Percentiles rank a stretch among this genome's conserved stretches.
Conservation (phyloP, 192 early-diverging fungal species). For the Linnemannia exigua region DNA sequence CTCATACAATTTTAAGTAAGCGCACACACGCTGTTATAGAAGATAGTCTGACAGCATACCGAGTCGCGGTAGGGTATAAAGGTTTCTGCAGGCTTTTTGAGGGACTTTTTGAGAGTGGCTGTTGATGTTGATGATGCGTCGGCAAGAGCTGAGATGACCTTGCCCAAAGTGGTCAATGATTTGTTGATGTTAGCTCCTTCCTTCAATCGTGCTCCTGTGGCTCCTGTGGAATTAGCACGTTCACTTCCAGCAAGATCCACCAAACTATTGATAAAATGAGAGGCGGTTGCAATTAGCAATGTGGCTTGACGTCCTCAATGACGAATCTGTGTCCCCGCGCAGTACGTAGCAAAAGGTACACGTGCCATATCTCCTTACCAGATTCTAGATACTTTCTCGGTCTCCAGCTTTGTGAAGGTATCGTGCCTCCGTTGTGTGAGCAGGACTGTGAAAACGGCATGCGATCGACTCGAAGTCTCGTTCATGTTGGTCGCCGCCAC, state of each 20-base stretch:
- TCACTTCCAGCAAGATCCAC: slow-evolving; percentile 97
- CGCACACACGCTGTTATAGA: neutral
- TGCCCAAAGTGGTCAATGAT: slow-evolving; percentile 91
- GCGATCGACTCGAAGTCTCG: slow-evolving; percentile 89
- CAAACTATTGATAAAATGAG: slow-evolving; percentile 62
- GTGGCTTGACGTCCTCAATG: neutral
- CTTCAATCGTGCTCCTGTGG: slow-evolving; percentile 85
- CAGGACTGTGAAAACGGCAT: slow-evolving; percentile 86
- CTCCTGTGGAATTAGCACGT: slow-evolving; percentile 88
- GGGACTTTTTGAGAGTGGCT: slow-evolving; percentile 43
- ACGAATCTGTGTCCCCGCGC: neutral
- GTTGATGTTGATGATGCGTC: slow-evolving; percentile 66
- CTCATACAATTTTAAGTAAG: neutral
- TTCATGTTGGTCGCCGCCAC: slow-evolving; percentile 97
- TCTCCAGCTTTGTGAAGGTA: slow-evolving; percentile 64
- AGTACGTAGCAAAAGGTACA: neutral
- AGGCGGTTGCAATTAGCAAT: neutral
- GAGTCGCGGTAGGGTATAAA: slow-evolving; percentile 96
- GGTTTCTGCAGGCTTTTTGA: slow-evolving; percentile 59
- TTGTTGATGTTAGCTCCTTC: slow-evolving; percentile 98
- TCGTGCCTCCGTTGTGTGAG: slow-evolving; percentile 76
- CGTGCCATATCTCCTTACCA: slow-evolving; percentile 52
- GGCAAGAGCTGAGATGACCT: slow-evolving; percentile 93
- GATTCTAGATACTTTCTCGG: slow-evolving; percentile 84
- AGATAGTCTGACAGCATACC: slow-evolving; percentile 49